A percentile compares a stretch with the other conserved stretches of the same genome.
These are phyloP conservation scores for Penicillium longicatenatum DNA, from an alignment of 495 filamentous ascomycete genomes.

Conservation along the genomic window DNA sequence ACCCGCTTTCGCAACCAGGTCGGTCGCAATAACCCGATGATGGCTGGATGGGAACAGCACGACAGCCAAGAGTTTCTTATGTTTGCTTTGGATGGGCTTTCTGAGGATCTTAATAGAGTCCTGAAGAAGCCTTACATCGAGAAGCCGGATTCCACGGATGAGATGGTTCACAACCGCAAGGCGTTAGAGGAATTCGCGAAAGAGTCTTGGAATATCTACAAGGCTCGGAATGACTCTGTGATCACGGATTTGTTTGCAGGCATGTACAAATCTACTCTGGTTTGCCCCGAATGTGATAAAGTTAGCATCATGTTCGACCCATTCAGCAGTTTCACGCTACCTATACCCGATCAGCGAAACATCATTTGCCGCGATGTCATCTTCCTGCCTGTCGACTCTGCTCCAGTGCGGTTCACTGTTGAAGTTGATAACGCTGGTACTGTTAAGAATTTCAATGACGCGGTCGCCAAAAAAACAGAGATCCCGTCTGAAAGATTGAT, in stretches of 20 bases:
- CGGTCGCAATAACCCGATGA: constrained; percentile 76
- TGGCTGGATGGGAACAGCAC: constrained; percentile 94
- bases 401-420: constrained; percentile 71
- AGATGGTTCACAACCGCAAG: constrained; percentile 82
- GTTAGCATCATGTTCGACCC: constrained; percentile 99
- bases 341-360: constrained; percentile 77
- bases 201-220: constrained; percentile 88
- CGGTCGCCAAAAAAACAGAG: constrained; percentile 63
- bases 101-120: constrained; percentile 92
- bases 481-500: constrained; percentile 60
- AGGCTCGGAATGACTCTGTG: constrained; percentile 89
- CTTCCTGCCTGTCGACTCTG: constrained; percentile 68
- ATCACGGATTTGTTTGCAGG: constrained; percentile 94
- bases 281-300: constrained; percentile 88
- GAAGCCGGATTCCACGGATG: constrained; percentile 96
- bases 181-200: constrained; percentile 80
- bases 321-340: constrained; percentile 91
- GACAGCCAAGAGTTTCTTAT: constrained; percentile 98
- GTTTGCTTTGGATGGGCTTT: constrained; percentile 90
- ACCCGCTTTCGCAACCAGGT: constrained; percentile 77
- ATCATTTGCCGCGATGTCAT: constrained; percentile 71
- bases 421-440: constrained; percentile 84
- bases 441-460: constrained; percentile 73
- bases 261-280: constrained; percentile 95
- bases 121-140: constrained; percentile 96